Evolutionary conservation across 768 basidiomycete species (phyloP), one percentile per base, ranked within the genome.

Genomic region (Tephrocybe sp.): DNA sequence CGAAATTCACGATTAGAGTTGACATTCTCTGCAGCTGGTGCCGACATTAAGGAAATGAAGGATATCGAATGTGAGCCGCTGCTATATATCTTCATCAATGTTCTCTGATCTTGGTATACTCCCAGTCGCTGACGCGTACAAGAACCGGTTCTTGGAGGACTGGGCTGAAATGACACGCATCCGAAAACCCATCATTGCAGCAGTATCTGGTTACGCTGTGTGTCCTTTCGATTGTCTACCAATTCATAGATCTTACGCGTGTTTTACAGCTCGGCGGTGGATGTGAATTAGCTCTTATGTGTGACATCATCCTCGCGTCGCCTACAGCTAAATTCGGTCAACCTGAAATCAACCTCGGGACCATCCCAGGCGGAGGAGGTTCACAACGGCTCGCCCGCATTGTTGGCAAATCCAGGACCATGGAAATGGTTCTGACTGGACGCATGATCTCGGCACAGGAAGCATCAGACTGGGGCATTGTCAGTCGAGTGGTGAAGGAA

Each of bases 31-130:
- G 2, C 57, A 93, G 94, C 94, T 60, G 94, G 96, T 2, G 96
- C 96, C 18, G 96, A 99, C 69, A 98, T 99, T 71, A 98, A 97
- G 73, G 94, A 98, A 71, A 98, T 98, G 96, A 94, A 93, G 69
- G 91, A 95, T 71, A 94, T 94, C 70, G 73, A 84, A 51, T 97
- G 92, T 93, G 61, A 63, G 82, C 69, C 6, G 36, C 4, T 27
- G 25, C 44, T 9, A 18, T 5, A 18, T 19, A 49, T 8, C 52
- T 34, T 18, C 2, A 31, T 18, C 26, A 22, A 19, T 16, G 16
- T 11, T 22, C 13, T 27, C 28, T 31, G n/a, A n/a, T 44, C 9
- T 38, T 38, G 32, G 13, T 16, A 35, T 34, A 15, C 18, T 19
- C 19, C 32, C 34, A 93, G 92, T 85, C 62, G 74, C 87, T n/a